Evolutionary conservation across 441 rosid species (phyloP), one percentile per base, ranked within the genome.

Genomic region (Pelargonium hybrid): DNA sequence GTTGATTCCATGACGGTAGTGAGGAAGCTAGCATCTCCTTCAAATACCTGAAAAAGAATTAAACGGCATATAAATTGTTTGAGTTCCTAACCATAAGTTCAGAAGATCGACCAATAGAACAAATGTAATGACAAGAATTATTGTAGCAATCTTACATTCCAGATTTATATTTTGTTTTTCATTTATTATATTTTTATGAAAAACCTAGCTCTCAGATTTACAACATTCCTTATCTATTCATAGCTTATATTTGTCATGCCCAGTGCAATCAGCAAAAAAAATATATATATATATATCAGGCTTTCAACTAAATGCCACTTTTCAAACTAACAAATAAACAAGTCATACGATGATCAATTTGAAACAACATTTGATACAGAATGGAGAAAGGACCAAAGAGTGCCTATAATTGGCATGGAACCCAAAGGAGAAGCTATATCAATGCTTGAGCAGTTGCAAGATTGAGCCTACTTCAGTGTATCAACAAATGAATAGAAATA

Each of bases 11-110:
- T 83, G 67, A 85, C 82, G 11, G 84, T 77, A 39, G 89, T 76
- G 71, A 89, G 82, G 78, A 85, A 89, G 82, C 76, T 73, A 65
- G n/a, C 74, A 69, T 81, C 92, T 61, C 95, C 95, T 78, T 87
- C 95, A 76, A 89, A 89, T 59, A 87, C 82, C 95, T 86, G 82
- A 29, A 73, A 74, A 75, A 68, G 65, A 75, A 48, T 48, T 37
- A 59, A 59, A 59, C 41, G 9, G 8, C 57, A 48, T 26, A 65
- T 52, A 37, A 1, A 43, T 43, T 48, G 31, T 25, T 26, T 18
- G 47, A 61, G 47, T 21, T 73, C 26, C 29, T 65, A n/a, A 70
- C 54, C 59, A 71, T 37, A 68, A 70, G 69, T 41, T 20, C 71
- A 57, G 39, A 63, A 66, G 11, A 65, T 56, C 41, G 71, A 50